Evolutionary conservation across 2,329 filamentous ascomycete genomes (phyloP).

Genomic region (Bipolaris victoriae): DNA sequence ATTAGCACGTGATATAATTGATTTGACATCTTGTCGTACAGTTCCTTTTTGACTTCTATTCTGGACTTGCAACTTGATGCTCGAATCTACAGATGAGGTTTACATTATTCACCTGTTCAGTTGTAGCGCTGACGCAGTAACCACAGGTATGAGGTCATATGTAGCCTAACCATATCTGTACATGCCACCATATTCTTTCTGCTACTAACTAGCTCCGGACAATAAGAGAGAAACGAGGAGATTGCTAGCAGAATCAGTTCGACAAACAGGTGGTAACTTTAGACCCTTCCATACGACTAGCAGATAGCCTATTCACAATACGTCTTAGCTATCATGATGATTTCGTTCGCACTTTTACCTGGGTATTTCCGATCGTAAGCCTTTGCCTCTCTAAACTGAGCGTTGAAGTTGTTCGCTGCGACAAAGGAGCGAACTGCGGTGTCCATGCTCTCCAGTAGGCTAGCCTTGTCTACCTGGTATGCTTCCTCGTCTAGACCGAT

Average conservation of each 20-base stretch:
- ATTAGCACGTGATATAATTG: background rate
- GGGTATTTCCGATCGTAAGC: background rate
- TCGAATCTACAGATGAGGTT: background rate
- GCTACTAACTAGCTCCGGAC: too few relatives aligned
- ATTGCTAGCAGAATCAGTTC: too few relatives aligned
- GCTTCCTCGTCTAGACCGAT: background rate
- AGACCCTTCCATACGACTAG: background rate
- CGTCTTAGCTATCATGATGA: too few relatives aligned
- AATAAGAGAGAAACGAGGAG: too few relatives aligned
- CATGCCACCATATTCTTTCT: too few relatives aligned
- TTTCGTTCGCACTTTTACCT: background rate
- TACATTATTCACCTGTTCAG: background rate
- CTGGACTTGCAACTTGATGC: background rate
- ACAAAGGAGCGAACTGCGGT: background rate
- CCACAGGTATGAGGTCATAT: too few relatives aligned
- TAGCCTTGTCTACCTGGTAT: background rate
- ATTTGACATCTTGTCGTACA: too few relatives aligned
- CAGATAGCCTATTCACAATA: background rate
- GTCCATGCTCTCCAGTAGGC: background rate
- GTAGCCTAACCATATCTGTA: too few relatives aligned
- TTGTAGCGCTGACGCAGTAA: background rate
- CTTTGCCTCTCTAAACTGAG: constrained; percentile 3
- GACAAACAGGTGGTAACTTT: background rate
- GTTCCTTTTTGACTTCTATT: background rate
- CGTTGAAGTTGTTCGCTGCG: background rate